Base-by-base conservation (phyloP, 768 basidiomycete genomes). In the Porpolomopsis calyptriformis region DNA sequence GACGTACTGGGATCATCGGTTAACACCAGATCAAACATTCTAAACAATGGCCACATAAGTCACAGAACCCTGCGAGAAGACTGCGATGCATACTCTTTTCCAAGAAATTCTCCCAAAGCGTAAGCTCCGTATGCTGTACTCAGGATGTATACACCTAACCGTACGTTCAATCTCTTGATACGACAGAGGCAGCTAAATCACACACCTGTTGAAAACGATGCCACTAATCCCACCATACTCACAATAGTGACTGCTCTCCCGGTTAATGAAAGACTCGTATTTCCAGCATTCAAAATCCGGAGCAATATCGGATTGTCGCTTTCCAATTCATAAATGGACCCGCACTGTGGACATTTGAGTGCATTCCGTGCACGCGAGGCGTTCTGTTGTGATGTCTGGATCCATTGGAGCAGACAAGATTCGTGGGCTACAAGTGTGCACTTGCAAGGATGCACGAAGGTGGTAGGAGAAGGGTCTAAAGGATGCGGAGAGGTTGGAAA, bases 401-500 rank as follows among this genome's bases (percentile, higher is more conserved):
- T 85, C 86, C 86, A 89, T 51, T 78, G 75, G 25, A 87, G 70
- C 12, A 89, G 74, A 63, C 86, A 89, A 0, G 76, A 64, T 57
- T 88, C 83, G 60, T 88, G 86, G 2, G 86, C 86, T 33, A 89
- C 67, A 31, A 89, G 72, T 0, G 86, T 86, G 56, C 86, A 89
- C 39, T 65, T 77, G 60, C 86, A 89, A 2, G 86, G 86, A 53
- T 89, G 86, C 0, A 78, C 79, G 85, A 86, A 89, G 45, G 65
- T 59, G 27, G 71, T 66, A 10, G 76, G 73, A 4, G 76, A 74
- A 9, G 68, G 61, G 35, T 70, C 70, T 36, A 65, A 24, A n/a
- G 10, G 20, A 27, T 27, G 14, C 2, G 19, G 12, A 18, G 16
- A 14, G 66, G 31, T 59, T 71, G 29, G 24, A 36, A 47, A 43